Evolutionary conservation across 2,329 filamentous ascomycete genomes (phyloP), one percentile per base, ranked within the genome.

Genomic region (Beauveria caledonica): DNA sequence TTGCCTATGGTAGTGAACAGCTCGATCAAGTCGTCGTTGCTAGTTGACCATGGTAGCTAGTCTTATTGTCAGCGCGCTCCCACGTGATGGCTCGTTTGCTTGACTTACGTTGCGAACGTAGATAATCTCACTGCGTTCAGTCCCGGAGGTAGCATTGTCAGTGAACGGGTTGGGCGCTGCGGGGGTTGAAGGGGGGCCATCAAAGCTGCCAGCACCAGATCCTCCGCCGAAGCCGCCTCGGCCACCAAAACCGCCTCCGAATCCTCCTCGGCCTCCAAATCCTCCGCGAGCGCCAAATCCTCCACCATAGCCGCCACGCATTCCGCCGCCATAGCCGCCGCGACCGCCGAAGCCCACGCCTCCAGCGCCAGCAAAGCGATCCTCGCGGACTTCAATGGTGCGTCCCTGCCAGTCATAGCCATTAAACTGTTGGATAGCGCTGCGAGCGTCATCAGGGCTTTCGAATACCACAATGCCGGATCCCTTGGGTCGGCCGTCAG

Each of bases 391-490:
- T 74, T 99, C 94, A 55, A 99, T 85, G 57, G 87, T 79, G 62
- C 94, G 89, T 11, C 94, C 94, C 74, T 97, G 93, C 94, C 94
- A 99, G 65, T 99, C 94, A 72, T 96, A 97, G 62, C 94, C 94
- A 72, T 97, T 97, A 81, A 97, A 99, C 67, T 97, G 92, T 70
- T 92, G 87, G 66, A 99, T 99, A 23, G 94, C 94, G 70, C 92
- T 96, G 66, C 92, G 90, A 46, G 94, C 93, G 75, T 99, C 94
- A 62, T 97, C 92, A 1, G 92, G 86, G 61, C 87, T 93, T 73
- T 99, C 94, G 72, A 97, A 99, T 46, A 94, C 92, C 63, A 99
- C 94, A 62, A 97, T 96, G 66, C 94, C 94, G 55, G 94, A 96
- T 59, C 94, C 94, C 79, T 97, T 99, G 53, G 94, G 92, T 65